Percentiles rank a stretch among this genome's conserved stretches.
These are phyloP conservation scores for Digitaria exilis DNA, from an alignment of 202 grass and related monocot genomes.

Conservation along the genomic window DNA sequence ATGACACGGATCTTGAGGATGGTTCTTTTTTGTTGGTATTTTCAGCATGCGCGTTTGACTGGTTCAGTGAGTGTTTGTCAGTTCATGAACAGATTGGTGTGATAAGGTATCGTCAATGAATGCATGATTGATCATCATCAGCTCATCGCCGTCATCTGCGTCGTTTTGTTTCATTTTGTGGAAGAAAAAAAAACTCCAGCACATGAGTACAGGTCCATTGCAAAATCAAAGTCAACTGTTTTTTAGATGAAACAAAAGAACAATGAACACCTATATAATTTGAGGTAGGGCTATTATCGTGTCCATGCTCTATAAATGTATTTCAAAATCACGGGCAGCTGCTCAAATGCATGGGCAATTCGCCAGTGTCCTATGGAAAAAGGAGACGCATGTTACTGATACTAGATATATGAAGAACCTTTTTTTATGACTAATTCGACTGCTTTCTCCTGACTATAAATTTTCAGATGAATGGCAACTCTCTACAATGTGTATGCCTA, in stretches of 20 bases:
- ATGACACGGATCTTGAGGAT: not conserved
- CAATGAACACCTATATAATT: no score
- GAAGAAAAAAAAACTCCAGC: not conserved
- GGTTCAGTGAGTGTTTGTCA: not conserved
- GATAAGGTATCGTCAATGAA: not conserved
- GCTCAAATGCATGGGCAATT: no score
- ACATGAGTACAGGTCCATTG: not conserved
- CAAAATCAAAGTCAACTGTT: not conserved
- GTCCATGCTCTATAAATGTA: no score
- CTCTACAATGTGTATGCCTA: not conserved
- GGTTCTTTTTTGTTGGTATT: not conserved
- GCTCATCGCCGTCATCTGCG: not conserved
- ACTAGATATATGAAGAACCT: not conserved
- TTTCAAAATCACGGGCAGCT: no score
- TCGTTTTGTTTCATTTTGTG: not conserved
- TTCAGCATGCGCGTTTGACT: not conserved
- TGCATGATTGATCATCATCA: not conserved
- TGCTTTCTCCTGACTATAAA: not conserved
- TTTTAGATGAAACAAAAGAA: no score
- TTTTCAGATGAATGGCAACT: not conserved
- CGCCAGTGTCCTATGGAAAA: no score
- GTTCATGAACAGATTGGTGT: not conserved
- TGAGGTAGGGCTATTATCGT: no score
- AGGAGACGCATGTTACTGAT: not conserved
- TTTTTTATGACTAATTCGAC: not conserved